phyloP scores from a whole-genome alignment of 768 basidiomycete genomes.

The Suillus clintonianus region DNA sequence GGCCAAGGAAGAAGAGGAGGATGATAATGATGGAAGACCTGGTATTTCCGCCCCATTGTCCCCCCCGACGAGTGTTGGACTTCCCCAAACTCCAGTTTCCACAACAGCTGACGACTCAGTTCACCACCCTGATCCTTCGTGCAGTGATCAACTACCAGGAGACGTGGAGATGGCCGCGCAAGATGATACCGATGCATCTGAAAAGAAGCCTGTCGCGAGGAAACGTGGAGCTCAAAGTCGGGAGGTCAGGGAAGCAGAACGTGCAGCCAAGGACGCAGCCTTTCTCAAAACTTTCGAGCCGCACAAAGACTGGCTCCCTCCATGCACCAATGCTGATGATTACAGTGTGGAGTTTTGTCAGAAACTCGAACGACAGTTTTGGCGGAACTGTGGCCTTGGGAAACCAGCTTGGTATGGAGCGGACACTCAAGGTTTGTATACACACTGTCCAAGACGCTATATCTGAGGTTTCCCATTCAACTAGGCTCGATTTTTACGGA shows the following conservation, averaged over 20 bases:
- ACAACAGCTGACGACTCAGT: conserved; percentile 11
- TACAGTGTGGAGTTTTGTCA: conserved; percentile 89
- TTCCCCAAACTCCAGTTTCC: conserved; percentile 21
- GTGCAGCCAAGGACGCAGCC: conserved; percentile 41
- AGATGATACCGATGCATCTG: conserved; percentile 25
- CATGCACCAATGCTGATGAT: conserved; percentile 67
- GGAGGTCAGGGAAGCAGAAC: conserved; percentile 47
- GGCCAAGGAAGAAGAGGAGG: conserved; percentile 49
- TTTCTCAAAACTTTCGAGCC: conserved; percentile 79
- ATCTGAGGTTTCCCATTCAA: conserved; percentile 2
- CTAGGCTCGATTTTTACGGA: conserved; percentile 72
- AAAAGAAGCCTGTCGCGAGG: conserved; percentile 40
- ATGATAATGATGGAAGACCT: conserved; percentile 6
- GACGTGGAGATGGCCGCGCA: conserved; percentile 12
- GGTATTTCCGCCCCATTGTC: conserved; percentile 23
- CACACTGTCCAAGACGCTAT: neutral
- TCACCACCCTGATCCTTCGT: conserved; percentile 6
- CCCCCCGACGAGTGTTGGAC: conserved; percentile 27
- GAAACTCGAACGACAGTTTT: conserved; percentile 85
- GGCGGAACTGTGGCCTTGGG: conserved; percentile 88
- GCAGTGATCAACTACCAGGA: conserved; percentile 1
- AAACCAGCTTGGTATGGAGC: conserved; percentile 98
- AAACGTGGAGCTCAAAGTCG: conserved; percentile 43
- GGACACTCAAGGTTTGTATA: conserved; percentile 78
- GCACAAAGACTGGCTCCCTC: conserved; percentile 76